Base-by-base conservation (phyloP, 2,329 filamentous ascomycete genomes). In the Xylaria multiplex region DNA sequence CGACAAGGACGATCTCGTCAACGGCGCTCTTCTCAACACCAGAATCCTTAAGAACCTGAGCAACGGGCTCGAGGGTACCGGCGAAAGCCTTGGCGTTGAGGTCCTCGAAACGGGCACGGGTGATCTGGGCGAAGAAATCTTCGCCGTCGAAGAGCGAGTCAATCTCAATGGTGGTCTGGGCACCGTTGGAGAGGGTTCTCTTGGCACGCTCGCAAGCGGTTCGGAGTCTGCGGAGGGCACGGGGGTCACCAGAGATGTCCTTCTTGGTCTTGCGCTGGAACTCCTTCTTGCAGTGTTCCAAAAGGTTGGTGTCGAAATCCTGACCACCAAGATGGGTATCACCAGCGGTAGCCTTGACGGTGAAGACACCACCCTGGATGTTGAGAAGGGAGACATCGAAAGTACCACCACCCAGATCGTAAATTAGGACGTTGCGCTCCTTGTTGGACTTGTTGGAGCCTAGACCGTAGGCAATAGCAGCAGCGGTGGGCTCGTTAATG, bases 191-290 rank as follows among this genome's bases (percentile, higher is more conserved):
- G 62, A 98, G 89, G 72, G 96, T 98, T 85, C 96, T 91, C 93
- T 99, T 99, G 84, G 96, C 96, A 89, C 96, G 95, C 88, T 99
- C 96, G 84, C 96, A 98, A 84, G 95, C 95, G 77, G 96, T 98
- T 77, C 96, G 90, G 78, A 99, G 92, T 86, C 96, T 91, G 81
- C 96, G 93, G 71, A 99, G 92, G 71, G 96, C 96, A 84, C 96
- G 93, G 74, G 96, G 84, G 80, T 98, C 96, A n/a, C 42, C 16
- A 40, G 5, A 40, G 43, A 63, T 53, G 40, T 68, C 68, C 88
- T 81, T 91, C 82, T 92, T 91, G 35, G 89, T 91, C 84, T 96
- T 96, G 6, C 89, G 80, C 61, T 86, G 85, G 88, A 97, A 97
- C 74, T 97, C 94, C 81, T 96, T 96, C 84, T 96, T 96, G 88